phyloP scores from a whole-genome alignment of 1,139 yeast genomes.

The Groenewaldozyma sp. region DNA sequence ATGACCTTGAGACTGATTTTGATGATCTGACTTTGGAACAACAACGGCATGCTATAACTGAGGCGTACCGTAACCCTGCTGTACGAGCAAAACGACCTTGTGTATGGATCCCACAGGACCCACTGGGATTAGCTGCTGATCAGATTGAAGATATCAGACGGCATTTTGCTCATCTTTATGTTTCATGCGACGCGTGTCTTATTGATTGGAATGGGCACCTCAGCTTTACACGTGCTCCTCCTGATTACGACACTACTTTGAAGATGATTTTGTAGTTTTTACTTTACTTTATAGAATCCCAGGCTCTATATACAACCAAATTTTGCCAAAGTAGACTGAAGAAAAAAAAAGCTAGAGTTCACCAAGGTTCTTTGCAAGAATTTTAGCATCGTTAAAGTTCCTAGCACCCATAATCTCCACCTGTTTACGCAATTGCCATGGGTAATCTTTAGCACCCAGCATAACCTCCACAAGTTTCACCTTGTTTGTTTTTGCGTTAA shows the following conservation, averaged over 20 bases:
- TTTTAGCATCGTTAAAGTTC: slow-evolving; percentile 18
- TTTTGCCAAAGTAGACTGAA: no score
- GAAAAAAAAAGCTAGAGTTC: slow-evolving; percentile 12
- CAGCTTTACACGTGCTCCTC: slow-evolving; percentile 8
- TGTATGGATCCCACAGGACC: slow-evolving; percentile 30
- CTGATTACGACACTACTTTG: slow-evolving; percentile 10
- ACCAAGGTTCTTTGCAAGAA: slow-evolving; percentile 17
- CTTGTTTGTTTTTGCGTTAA: slow-evolving; percentile 26
- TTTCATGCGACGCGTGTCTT: slow-evolving; percentile 14
- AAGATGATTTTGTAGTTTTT: slow-evolving; percentile 7
- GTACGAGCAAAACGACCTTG: slow-evolving; percentile 24
- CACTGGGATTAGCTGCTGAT: slow-evolving; percentile 26
- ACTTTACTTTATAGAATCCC: no score
- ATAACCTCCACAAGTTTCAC: slow-evolving; percentile 50
- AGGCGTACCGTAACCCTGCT: slow-evolving; percentile 26
- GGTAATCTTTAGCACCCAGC: slow-evolving; percentile 52
- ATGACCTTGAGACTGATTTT: slow-evolving; percentile 22
- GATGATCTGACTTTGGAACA: slow-evolving; percentile 18
- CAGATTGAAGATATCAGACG: slow-evolving; percentile 21
- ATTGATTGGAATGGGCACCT: slow-evolving; percentile 8
- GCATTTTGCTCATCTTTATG: slow-evolving; percentile 19
- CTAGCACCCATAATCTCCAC: slow-evolving; percentile 21
- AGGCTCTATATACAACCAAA: not conserved
- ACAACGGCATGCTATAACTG: slow-evolving; percentile 16
- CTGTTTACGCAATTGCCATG: slow-evolving; percentile 39